These are phyloP conservation scores for Xylariaceae sp. DNA, from an alignment of 2,329 filamentous ascomycete species.

Conservation along the genomic window DNA sequence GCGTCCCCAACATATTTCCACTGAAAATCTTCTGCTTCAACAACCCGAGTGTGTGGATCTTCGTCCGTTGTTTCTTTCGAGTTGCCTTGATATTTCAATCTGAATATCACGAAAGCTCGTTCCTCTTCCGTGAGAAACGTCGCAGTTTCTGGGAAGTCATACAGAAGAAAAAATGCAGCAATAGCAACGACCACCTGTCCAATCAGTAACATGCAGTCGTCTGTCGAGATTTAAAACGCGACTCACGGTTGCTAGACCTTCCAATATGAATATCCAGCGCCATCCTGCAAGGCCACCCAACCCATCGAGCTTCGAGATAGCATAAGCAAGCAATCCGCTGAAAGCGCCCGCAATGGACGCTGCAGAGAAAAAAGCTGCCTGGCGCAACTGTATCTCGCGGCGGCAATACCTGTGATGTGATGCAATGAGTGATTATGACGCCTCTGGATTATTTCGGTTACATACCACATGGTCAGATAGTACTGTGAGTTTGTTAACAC, in stretches of 20 bases:
- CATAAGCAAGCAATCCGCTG: constrained; percentile 67
- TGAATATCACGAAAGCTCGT: constrained; percentile 63
- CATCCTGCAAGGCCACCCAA: constrained; percentile 56
- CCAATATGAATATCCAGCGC: constrained; percentile 66
- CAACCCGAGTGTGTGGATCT: constrained; percentile 34
- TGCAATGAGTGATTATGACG: no score
- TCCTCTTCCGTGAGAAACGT: constrained; percentile 69
- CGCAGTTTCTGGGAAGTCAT: constrained; percentile 79
- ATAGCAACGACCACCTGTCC: constrained; percentile 53
- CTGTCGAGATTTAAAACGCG: background rate
- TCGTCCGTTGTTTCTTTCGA: constrained; percentile 41
- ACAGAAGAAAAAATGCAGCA: constrained; percentile 65
- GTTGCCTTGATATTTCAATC: constrained; percentile 63
- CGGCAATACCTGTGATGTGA: constrained; percentile 40
- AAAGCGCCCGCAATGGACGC: constrained; percentile 77
- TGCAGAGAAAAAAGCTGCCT: constrained; percentile 77
- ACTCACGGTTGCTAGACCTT: constrained; percentile 63
- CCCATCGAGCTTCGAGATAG: constrained; percentile 66
- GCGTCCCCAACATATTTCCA: constrained; percentile 71
- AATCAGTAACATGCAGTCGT: background rate
- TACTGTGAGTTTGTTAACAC: constrained; percentile 31
- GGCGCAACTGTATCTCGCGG: constrained; percentile 51
- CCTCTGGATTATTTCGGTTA: background rate
- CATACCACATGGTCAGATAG: constrained; percentile 52
- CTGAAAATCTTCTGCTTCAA: constrained; percentile 70